phyloP scores from a whole-genome alignment of 2,329 filamentous ascomycete species.

The Hymenoscyphus salicellus region DNA sequence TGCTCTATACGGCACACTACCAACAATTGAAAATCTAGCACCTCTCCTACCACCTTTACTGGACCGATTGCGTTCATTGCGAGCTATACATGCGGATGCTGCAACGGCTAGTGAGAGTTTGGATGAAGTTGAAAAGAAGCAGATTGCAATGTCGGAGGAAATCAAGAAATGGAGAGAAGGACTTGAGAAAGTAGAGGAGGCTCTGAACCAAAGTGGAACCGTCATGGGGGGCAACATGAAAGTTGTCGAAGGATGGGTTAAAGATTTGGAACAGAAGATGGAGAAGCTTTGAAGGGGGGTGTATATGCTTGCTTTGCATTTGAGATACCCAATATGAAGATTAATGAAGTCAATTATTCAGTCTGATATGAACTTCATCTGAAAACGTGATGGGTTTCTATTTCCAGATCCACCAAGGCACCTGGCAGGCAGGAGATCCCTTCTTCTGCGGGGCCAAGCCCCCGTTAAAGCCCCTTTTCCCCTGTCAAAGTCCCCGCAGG shows the following conservation, averaged over 20 bases:
- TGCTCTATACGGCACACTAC: conserved; percentile 81
- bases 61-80: conserved; percentile 78
- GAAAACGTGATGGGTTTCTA: neutral
- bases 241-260: conserved; percentile 85
- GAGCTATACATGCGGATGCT: conserved; percentile 82
- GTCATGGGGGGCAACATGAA: conserved; percentile 76
- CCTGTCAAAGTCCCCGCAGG: neutral
- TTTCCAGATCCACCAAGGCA: neutral
- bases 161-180: conserved; percentile 84
- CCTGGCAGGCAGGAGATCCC: neutral
- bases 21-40: conserved; percentile 81
- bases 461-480: neutral
- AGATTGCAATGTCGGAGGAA: conserved; percentile 78
- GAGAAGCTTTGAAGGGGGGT: conserved; percentile 41
- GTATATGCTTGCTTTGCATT: conserved; percentile 16
- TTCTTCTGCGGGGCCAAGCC: neutral
- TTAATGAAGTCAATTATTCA: conserved; percentile 5
- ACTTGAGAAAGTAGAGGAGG: conserved; percentile 72
- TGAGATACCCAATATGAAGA: conserved; percentile 30
- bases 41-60: conserved; percentile 82
- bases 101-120: conserved; percentile 76
- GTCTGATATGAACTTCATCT: too few species aligned
- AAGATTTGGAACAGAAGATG: conserved; percentile 77
- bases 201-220: conserved; percentile 66
- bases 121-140: conserved; percentile 71